phyloP scores from a whole-genome alignment of 2,329 filamentous ascomycete genomes.

The Periconia sp. region DNA sequence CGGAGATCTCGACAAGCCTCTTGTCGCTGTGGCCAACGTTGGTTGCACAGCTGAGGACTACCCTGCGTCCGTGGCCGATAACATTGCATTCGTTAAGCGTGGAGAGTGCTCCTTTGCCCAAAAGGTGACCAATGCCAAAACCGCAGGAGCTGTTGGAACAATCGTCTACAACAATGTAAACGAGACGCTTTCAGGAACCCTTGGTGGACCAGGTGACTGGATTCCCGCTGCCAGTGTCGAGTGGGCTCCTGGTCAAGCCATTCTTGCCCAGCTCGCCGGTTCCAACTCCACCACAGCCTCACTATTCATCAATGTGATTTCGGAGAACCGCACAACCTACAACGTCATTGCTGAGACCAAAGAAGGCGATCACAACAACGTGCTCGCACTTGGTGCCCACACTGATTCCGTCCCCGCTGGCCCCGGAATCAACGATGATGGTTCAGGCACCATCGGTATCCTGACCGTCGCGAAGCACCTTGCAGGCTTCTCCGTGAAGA shows the following conservation, averaged over 20 bases:
- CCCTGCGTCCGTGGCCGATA: conserved; percentile 57
- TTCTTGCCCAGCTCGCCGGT: conserved; percentile 56
- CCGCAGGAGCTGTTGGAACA: conserved; percentile 67
- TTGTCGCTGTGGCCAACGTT: conserved; percentile 63
- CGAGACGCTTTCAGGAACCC: conserved; percentile 65
- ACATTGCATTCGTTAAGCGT: conserved; percentile 68
- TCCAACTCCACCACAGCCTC: conserved; percentile 30
- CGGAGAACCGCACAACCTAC: conserved; percentile 51
- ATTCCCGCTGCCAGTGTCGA: conserved; percentile 69
- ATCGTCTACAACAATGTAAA: conserved; percentile 71
- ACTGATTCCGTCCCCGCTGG: conserved; percentile 46
- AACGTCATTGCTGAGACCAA: conserved; percentile 44
- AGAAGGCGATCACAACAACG: conserved; percentile 44
- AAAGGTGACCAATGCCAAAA: conserved; percentile 68
- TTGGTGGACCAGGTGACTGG: conserved; percentile 59
- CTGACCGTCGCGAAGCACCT: conserved; percentile 43
- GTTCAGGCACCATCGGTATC: conserved; percentile 43
- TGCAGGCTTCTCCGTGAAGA: conserved; percentile 42
- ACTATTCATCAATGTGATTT: conserved; percentile 46
- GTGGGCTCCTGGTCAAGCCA: conserved; percentile 58
- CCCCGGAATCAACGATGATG: conserved; percentile 48
- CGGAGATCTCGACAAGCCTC: conserved; percentile 59
- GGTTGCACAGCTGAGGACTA: conserved; percentile 67
- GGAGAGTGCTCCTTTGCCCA: conserved; percentile 68
- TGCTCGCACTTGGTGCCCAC: conserved; percentile 45